phyloP scores from a whole-genome alignment of 1,284 basidiomycete species.

The Xanthoconium separans region DNA sequence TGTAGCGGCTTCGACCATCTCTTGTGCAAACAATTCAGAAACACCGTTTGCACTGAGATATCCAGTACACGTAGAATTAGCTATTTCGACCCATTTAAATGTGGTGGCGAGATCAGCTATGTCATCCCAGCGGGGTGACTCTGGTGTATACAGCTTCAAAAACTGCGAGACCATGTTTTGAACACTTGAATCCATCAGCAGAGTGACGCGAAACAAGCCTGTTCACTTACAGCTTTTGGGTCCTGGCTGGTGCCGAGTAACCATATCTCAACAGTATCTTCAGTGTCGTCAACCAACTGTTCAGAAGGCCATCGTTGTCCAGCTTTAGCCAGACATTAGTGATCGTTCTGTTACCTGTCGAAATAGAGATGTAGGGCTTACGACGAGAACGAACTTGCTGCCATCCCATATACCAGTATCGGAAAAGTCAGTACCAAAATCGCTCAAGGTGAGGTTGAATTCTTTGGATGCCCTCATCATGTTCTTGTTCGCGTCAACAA shows the following conservation, averaged over 20 bases:
- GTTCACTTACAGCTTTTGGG: conserved; percentile 53
- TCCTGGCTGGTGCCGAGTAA: conserved; percentile 59
- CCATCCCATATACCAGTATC: conserved; percentile 85
- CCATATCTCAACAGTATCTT: conserved; percentile 85
- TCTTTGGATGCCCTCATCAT: conserved; percentile 77
- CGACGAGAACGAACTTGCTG: conserved; percentile 63
- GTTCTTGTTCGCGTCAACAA: conserved; percentile 81
- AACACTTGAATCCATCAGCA: conserved; percentile 47
- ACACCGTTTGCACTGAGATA: conserved; percentile 62
- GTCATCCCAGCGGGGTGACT: conserved; percentile 66
- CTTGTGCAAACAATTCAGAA: conserved; percentile 61
- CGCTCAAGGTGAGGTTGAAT: conserved; percentile 67
- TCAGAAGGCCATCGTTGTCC: conserved; percentile 41
- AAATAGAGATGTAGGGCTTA: conserved; percentile 32
- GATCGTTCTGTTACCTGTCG: conserved; percentile 23
- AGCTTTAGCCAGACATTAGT: conserved; percentile 38
- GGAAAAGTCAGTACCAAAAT: conserved; percentile 52
- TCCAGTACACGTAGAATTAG: conserved; percentile 55
- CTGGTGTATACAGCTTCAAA: conserved; percentile 55
- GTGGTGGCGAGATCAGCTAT: conserved; percentile 54
- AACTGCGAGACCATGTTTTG: conserved; percentile 55
- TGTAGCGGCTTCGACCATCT: conserved; percentile 83
- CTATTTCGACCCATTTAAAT: conserved; percentile 54
- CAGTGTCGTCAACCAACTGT: conserved; percentile 69
- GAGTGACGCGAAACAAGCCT: not conserved